These are phyloP conservation scores for Setaria viridis DNA, from an alignment of 202 grass and related monocot genomes.

Conservation along the genomic window DNA sequence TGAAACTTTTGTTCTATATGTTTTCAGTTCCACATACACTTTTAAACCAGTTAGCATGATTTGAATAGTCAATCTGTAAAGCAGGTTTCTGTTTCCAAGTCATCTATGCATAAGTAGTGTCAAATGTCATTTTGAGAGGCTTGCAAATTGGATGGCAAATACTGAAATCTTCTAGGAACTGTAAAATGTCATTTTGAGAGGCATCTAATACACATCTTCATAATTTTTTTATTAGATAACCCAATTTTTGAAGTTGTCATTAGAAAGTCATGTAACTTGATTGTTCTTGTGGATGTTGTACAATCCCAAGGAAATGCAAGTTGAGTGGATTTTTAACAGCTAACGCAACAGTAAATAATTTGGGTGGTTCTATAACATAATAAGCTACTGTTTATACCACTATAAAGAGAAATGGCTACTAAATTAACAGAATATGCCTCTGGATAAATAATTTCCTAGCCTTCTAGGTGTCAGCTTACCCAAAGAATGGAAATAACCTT, in stretches of 20 bases:
- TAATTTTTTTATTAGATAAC: conserved; percentile 10
- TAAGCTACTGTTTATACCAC: conserved; percentile 13
- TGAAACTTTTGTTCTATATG: conserved; percentile 11
- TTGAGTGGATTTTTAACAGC: conserved; percentile 14
- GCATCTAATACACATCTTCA: background rate
- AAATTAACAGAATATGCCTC: conserved; percentile 32
- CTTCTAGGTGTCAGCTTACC: conserved; percentile 52
- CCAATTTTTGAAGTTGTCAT: background rate
- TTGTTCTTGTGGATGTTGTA: conserved; percentile 9
- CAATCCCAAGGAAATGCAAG: conserved; percentile 17
- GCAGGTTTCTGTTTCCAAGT: background rate
- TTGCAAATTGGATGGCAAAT: too few relatives aligned
- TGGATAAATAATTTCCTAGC: conserved; percentile 7
- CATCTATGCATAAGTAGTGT: conserved; percentile 13
- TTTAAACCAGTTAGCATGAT: conserved; percentile 20
- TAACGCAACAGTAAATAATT: conserved; percentile 13
- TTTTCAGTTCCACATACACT: background rate
- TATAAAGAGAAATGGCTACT: background rate
- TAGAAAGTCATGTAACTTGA: conserved; percentile 9
- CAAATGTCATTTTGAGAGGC: background rate
- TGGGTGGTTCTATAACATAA: background rate
- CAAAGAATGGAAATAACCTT: conserved; percentile 82
- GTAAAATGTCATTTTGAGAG: conserved; percentile 1
- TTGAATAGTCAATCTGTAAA: background rate
- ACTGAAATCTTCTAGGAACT: too few relatives aligned